Conservation (phyloP, 371 early-diverging fungal genomes). For the Chytridium lagenaria region DNA sequence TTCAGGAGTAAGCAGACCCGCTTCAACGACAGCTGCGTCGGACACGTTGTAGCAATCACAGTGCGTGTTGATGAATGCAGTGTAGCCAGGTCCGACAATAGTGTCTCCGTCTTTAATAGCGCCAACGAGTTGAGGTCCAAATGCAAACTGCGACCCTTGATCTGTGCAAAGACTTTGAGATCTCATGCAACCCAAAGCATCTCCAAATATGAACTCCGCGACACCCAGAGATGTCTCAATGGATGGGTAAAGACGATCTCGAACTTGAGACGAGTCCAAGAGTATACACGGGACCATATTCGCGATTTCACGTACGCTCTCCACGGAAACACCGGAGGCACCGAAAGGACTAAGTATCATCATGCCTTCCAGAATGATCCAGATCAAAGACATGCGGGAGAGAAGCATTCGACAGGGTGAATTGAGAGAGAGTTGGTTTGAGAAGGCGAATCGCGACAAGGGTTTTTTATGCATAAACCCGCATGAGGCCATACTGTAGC, state of each 20-base stretch:
- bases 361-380: slow-evolving; percentile 29
- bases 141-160: slow-evolving; percentile 23
- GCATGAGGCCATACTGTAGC: slow-evolving; percentile 38
- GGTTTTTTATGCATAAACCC: slow-evolving; percentile 40
- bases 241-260: slow-evolving; percentile 34
- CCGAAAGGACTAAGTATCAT: slow-evolving; percentile 32
- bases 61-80: slow-evolving; percentile 20
- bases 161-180: slow-evolving; percentile 23
- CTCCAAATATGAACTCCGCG: slow-evolving; percentile 41
- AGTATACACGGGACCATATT: slow-evolving; percentile 21
- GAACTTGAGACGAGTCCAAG: slow-evolving; percentile 5
- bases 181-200: slow-evolving; percentile 38
- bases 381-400: slow-evolving; percentile 23
- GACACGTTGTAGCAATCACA: slow-evolving; percentile 33
- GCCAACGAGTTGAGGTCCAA: slow-evolving; percentile 42
- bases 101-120: slow-evolving; percentile 36
- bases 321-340: slow-evolving; percentile 23
- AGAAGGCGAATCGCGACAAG: slow-evolving; percentile 21
- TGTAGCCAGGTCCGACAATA: slow-evolving; percentile 39
- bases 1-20: neutral
- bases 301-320: neutral
- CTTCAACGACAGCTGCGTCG: neutral
- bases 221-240: slow-evolving; percentile 33
- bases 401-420: slow-evolving; percentile 33
- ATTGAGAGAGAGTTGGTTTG: slow-evolving; percentile 35